A percentile compares a stretch with the other conserved stretches of the same genome.
These are phyloP conservation scores for Dendrobium chrysotoxum DNA, from an alignment of 106 monocot species.

Conservation along the genomic window DNA sequence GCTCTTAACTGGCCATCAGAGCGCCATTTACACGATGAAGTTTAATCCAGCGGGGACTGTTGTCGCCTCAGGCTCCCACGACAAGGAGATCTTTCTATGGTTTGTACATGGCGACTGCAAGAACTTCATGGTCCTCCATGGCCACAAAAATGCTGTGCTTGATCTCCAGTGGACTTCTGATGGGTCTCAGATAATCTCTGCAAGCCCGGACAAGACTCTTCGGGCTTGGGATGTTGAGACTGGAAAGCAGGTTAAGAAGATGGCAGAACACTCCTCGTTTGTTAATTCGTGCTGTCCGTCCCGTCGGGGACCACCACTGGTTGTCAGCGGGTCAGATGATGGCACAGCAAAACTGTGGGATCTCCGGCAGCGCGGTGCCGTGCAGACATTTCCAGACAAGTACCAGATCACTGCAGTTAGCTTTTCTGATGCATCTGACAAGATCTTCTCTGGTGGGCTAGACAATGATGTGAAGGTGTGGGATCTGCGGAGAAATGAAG, in stretches of 20 bases:
- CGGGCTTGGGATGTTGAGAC: constrained; percentile 92
- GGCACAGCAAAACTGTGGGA: constrained; percentile 98
- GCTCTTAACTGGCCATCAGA: constrained; percentile 90
- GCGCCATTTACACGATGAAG: constrained; percentile 85
- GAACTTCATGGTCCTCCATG: constrained; percentile 79
- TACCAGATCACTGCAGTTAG: constrained; percentile 87
- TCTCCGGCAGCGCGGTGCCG: constrained; percentile 71
- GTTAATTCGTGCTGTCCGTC: constrained; percentile 86
- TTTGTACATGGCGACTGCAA: constrained; percentile 84
- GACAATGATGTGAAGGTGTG: constrained; percentile 96
- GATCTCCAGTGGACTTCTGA: constrained; percentile 92
- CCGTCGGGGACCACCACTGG: constrained; percentile 75
- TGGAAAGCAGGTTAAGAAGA: constrained; percentile 93
- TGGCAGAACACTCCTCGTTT: constrained; percentile 84
- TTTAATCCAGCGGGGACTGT: constrained; percentile 84
- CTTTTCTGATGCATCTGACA: constrained; percentile 90
- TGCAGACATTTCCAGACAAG: constrained; percentile 85
- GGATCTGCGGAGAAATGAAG: constrained; percentile 87
- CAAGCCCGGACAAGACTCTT: constrained; percentile 89
- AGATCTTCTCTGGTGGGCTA: constrained; percentile 79
- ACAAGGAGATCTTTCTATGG: constrained; percentile 91
- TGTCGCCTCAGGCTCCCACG: constrained; percentile 93
- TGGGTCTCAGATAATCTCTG: constrained; percentile 71
- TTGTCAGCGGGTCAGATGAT: constrained; percentile 93
- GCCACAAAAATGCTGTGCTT: constrained; percentile 89